Conservation (phyloP, 2,329 filamentous ascomycete species). For the Claviceps digitariae region DNA sequence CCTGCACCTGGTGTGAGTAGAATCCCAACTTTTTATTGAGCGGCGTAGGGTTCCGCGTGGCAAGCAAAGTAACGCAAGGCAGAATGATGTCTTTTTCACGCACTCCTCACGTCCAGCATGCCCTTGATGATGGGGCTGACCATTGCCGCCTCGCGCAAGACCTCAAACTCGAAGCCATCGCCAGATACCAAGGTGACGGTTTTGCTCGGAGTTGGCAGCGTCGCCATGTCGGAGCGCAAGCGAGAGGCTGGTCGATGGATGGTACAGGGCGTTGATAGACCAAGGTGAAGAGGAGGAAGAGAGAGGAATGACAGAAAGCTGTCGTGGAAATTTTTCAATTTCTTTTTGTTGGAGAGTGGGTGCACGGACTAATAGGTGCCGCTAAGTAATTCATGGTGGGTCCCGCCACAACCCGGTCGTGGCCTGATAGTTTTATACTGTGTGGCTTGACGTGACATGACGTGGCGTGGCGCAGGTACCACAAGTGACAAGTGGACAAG, state of each 20-base stretch:
- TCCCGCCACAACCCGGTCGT: neutral
- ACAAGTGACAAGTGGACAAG: too few relatives aligned
- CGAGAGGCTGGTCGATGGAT: neutral
- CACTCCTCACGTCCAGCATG: constrained; percentile 59
- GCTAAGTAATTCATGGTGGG: neutral
- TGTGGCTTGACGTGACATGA: neutral
- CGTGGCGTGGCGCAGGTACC: neutral
- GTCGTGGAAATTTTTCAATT: neutral
- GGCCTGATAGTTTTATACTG: too few relatives aligned
- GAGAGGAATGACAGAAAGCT: neutral
- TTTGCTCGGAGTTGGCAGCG: constrained; percentile 32
- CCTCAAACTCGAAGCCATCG: constrained; percentile 65
- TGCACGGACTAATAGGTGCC: neutral
- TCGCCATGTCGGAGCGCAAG: constrained; percentile 4
- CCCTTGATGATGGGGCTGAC: constrained; percentile 59
- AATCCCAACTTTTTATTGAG: too few relatives aligned
- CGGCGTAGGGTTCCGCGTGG: too few relatives aligned
- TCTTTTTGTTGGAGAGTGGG: neutral
- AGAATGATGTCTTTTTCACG: constrained; percentile 8
- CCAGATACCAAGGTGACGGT: constrained; percentile 66
- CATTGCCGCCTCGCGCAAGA: constrained; percentile 56
- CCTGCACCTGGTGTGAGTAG: constrained; percentile 25
- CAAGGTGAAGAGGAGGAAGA: neutral
- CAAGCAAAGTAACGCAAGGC: neutral
- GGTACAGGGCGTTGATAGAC: neutral